A percentile compares a stretch with the other conserved stretches of the same genome.
Conservation (phyloP, 495 filamentous ascomycete genomes). For the Aspergillus nidulans region DNA sequence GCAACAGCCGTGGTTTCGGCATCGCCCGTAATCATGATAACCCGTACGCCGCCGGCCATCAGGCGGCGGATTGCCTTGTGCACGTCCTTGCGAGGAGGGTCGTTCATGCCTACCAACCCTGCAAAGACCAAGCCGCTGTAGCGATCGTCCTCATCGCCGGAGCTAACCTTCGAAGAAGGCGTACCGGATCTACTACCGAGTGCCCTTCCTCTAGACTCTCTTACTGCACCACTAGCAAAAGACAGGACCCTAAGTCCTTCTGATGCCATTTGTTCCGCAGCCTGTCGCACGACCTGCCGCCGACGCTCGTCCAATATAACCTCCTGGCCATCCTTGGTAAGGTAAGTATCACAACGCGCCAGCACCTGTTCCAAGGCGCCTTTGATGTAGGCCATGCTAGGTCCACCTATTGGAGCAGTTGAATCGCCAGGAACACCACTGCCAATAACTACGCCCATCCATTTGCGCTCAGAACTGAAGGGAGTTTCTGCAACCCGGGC, state of each 20-base stretch:
- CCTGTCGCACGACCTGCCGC: constrained; percentile 67
- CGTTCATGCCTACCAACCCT: constrained; percentile 93
- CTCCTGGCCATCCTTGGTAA: constrained; percentile 82
- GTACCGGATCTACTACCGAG: constrained; percentile 47
- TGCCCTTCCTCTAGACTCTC: constrained; percentile 29
- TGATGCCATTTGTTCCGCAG: constrained; percentile 84
- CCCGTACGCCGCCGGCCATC: constrained; percentile 88
- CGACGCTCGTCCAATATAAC: constrained; percentile 77
- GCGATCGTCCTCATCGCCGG: constrained; percentile 58
- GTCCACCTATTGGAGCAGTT: constrained; percentile 29
- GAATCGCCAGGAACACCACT: constrained; percentile 39
- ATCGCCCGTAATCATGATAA: constrained; percentile 99
- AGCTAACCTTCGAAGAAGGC: constrained; percentile 41
- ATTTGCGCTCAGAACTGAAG: constrained; percentile 96
- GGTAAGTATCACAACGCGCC: constrained; percentile 81
- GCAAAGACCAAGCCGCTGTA: constrained; percentile 85
- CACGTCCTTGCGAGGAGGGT: constrained; percentile 86
- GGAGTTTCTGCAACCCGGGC: constrained; percentile 76
- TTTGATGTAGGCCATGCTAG: constrained; percentile 86
- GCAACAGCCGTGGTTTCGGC: constrained; percentile 90
- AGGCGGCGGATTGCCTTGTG: constrained; percentile 83
- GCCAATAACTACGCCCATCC: constrained; percentile 94
- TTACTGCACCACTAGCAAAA: constrained; percentile 72
- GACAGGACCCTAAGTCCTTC: constrained; percentile 88
- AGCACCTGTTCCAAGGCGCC: constrained; percentile 88